These are phyloP conservation scores for Thielaviopsis musarum DNA, from an alignment of 2,329 filamentous ascomycete genomes.

Conservation along the genomic window DNA sequence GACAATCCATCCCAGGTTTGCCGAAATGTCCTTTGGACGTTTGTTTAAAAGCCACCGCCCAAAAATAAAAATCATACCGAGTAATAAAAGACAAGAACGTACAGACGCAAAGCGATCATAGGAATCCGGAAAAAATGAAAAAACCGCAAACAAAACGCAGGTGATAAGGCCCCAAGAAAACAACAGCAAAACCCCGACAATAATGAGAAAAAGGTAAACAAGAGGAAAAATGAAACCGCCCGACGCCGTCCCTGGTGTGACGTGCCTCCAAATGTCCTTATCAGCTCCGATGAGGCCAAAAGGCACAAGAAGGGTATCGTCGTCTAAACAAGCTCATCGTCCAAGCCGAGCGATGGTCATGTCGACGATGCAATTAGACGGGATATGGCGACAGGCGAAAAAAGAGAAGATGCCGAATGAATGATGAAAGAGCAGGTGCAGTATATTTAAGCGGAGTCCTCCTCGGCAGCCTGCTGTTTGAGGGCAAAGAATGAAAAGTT, in stretches of 20 bases:
- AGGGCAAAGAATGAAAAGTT: conserved; percentile 8
- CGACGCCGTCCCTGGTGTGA: conserved; percentile 3
- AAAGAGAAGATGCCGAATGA: background rate
- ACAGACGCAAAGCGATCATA: conserved; percentile 9
- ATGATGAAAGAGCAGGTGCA: background rate
- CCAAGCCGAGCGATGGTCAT: background rate
- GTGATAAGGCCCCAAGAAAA: conserved; percentile 3
- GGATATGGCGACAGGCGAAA: background rate
- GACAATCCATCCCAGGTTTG: background rate
- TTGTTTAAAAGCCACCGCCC: conserved; percentile 9
- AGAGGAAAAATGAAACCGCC: conserved; percentile 1
- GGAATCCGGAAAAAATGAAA: conserved; percentile 5
- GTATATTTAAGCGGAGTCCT: conserved; percentile 15
- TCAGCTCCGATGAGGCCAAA: conserved; percentile 7
- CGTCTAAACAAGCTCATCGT: background rate
- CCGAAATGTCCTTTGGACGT: background rate
- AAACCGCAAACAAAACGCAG: conserved; percentile 1
- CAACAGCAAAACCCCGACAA: background rate
- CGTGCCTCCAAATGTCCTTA: background rate
- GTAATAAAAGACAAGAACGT: conserved; percentile 10
- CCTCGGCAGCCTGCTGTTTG: conserved; percentile 14
- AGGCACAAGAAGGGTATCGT: background rate
- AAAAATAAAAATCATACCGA: conserved; percentile 8
- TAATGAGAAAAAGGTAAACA: background rate
- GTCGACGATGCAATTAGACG: background rate